Evolutionary conservation across 768 basidiomycete species (phyloP).

Genomic region (Termitomyces sp.): DNA sequence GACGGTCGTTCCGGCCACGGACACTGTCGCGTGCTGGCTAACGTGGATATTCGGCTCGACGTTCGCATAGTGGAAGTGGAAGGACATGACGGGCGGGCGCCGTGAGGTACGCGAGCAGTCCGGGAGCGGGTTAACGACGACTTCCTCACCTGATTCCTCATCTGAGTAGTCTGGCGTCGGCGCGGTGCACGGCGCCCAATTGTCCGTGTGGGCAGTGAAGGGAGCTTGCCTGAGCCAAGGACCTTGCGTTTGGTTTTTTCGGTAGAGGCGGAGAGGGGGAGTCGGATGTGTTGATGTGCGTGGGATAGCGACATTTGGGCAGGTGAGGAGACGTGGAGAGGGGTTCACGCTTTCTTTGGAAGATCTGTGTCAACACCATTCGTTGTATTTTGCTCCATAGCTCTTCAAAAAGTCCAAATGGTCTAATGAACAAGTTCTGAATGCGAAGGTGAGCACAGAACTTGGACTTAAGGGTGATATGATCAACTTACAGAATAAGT

Average conservation of each 20-base stretch:
- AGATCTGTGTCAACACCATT: conserved; percentile 46
- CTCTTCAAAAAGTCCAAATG: background rate
- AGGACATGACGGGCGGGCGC: conserved; percentile 40
- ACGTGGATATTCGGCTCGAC: conserved; percentile 55
- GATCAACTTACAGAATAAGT: background rate
- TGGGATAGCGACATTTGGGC: conserved; percentile 21
- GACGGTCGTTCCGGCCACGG: conserved; percentile 55
- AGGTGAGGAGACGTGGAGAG: conserved; percentile 28
- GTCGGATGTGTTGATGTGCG: conserved; percentile 12
- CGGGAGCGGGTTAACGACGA: conserved; percentile 56
- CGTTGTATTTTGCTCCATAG: conserved; percentile 6
- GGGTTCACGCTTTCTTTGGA: conserved; percentile 24
- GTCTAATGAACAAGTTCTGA: background rate
- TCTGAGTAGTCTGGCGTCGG: conserved; percentile 40
- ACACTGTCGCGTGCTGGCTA: conserved; percentile 53
- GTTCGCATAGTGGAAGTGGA: conserved; percentile 31
- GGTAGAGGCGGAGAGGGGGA: conserved; percentile 13
- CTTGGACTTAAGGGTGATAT: conserved; percentile 11
- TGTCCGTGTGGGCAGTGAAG: conserved; percentile 73
- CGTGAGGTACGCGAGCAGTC: conserved; percentile 71
- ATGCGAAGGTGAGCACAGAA: background rate
- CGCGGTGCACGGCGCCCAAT: conserved; percentile 76
- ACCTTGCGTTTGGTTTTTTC: conserved; percentile 35
- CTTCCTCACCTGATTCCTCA: conserved; percentile 61
- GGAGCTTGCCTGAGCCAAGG: conserved; percentile 44